Evolutionary conservation across 2,329 filamentous ascomycete genomes (phyloP), one percentile per base, ranked within the genome.

Genomic region (Talaromyces sp.): DNA sequence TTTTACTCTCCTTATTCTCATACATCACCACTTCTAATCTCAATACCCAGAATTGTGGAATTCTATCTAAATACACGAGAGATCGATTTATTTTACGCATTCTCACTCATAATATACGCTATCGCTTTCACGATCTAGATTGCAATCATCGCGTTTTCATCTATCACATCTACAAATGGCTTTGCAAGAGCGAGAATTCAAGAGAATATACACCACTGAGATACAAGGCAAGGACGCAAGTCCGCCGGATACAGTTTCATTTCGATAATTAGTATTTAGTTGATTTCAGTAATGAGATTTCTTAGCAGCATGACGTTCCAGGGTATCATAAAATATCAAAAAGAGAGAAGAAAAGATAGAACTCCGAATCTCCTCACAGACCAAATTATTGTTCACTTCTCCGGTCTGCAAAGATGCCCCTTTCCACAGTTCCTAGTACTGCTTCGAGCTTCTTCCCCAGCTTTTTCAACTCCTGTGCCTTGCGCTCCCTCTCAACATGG

Each of bases 401-500:
- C n/a, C 43, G 58, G 41, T 50, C 41, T n/a, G 70, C 68, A 67
- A 74, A 72, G 57, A 72, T 65, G 10, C 74, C 74, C 56, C 68
- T 68, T 56, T 75, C 71, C 53, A 78, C 72, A 57, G 72, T 74
- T 55, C 70, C 73, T 57, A 80, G 68, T 43, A 81, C 74, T 48
- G 65, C 68, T 62, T 81, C 79, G 61, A 81, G 65, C 60, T 68
- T 69, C 57, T 67, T 72, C 60, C 76, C 70, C 63, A 78, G 66
- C 56, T 63, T 68, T 66, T 68, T 74, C 70, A 80, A 70, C 65
- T 81, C 78, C 38, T 64, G 67, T 43, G 75, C 70, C 65, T 76
- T 79, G 59, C 63, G 65, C 63, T 69, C 72, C 58, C 78, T 70
- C 68, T 77, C 74, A 65, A 68, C 70, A 68, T 81, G 77, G 52